phyloP scores from a whole-genome alignment of 768 basidiomycete genomes.

The Mycena epipterygia region DNA sequence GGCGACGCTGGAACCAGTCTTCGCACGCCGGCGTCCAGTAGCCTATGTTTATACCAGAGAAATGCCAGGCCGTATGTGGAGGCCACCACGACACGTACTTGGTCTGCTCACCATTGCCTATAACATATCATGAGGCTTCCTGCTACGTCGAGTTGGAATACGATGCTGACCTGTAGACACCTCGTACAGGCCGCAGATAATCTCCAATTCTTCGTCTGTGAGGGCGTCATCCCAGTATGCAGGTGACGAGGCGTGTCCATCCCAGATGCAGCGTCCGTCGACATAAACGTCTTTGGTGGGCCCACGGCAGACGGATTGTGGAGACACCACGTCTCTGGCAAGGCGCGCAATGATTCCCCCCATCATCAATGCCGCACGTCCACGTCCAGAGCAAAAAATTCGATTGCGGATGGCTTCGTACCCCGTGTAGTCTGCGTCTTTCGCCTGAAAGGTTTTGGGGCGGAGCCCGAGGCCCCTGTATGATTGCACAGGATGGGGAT shows the following conservation, averaged over 20 bases:
- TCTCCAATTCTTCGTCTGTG: constrained; percentile 11
- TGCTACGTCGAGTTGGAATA: background rate
- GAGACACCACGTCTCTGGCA: constrained; percentile 1
- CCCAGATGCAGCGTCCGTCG: constrained; percentile 6
- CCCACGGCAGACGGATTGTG: constrained; percentile 7
- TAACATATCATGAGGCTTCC: background rate
- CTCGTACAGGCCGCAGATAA: constrained; percentile 21
- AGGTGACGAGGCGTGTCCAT: background rate
- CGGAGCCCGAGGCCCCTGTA: constrained; percentile 17
- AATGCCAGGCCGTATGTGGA: background rate
- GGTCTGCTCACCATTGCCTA: constrained; percentile 13
- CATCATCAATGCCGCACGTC: constrained; percentile 10
- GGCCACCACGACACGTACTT: constrained; percentile 18
- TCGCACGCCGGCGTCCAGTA: constrained; percentile 22
- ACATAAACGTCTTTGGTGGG: background rate
- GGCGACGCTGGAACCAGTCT: constrained; percentile 17
- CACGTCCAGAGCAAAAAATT: constrained; percentile 10
- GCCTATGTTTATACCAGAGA: constrained; percentile 3
- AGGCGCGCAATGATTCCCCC: constrained; percentile 19
- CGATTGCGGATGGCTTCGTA: constrained; percentile 18
- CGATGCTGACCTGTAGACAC: constrained; percentile 8
- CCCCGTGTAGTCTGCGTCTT: background rate
- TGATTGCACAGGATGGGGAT: background rate
- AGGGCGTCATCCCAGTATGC: constrained; percentile 14
- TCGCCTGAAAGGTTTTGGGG: background rate